Conservation (phyloP, 2,329 filamentous ascomycete genomes). For the Alternaria brassicicola region DNA sequence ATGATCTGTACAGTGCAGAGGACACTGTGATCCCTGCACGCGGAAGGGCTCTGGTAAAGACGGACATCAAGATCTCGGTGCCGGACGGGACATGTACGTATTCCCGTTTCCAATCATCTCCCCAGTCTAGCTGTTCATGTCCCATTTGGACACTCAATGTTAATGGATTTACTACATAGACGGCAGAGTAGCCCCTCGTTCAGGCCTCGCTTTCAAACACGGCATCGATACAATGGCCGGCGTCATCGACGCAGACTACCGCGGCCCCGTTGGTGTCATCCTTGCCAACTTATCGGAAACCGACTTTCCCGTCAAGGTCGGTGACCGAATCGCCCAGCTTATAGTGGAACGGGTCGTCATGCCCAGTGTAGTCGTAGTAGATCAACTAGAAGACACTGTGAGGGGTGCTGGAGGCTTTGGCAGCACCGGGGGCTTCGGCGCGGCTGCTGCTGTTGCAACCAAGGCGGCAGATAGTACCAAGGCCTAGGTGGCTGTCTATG, state of each 20-base stretch:
- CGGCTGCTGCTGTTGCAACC: background rate
- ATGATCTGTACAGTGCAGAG: constrained; percentile 84
- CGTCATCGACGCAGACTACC: constrained; percentile 97
- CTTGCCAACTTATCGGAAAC: constrained; percentile 88
- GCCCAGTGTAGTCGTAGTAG: constrained; percentile 87
- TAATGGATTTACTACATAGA: constrained; percentile 58
- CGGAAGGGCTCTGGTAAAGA: constrained; percentile 86
- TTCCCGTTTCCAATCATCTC: background rate
- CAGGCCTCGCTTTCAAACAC: constrained; percentile 90
- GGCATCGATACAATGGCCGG: constrained; percentile 96
- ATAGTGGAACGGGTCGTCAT: constrained; percentile 95
- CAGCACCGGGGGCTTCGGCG: constrained; percentile 49
- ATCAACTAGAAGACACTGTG: constrained; percentile 87
- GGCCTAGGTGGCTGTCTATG: background rate
- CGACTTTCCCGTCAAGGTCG: constrained; percentile 81
- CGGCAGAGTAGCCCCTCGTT: constrained; percentile 86
- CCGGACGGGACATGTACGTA: constrained; percentile 85
- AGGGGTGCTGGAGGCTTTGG: constrained; percentile 75
- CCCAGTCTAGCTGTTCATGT: background rate
- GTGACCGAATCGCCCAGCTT: constrained; percentile 91
- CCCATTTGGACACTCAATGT: background rate
- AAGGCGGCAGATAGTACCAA: background rate
- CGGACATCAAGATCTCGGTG: constrained; percentile 88
- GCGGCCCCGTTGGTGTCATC: constrained; percentile 90
- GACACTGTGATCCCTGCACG: constrained; percentile 77